A percentile compares a stretch with the other conserved stretches of the same genome.
phyloP scores from a whole-genome alignment of 768 basidiomycete species.

The Rhodotorula paludigena region DNA sequence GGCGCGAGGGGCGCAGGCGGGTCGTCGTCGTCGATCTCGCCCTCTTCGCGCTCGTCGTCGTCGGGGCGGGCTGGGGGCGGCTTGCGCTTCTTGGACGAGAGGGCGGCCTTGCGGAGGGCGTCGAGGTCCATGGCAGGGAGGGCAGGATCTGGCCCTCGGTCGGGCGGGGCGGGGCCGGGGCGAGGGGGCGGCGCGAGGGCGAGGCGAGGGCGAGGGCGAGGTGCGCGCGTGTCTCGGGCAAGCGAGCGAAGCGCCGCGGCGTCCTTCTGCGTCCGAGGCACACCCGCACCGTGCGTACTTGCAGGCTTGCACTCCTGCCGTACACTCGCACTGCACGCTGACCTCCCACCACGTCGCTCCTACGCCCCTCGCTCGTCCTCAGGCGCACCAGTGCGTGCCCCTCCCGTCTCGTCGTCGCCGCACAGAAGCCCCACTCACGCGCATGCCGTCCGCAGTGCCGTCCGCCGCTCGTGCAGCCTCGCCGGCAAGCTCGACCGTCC shows the following conservation, averaged over 20 bases:
- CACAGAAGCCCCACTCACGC: too few relatives aligned
- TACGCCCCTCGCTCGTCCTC: background rate
- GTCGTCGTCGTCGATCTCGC: conserved; percentile 25
- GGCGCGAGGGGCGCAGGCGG: background rate
- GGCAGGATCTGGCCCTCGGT: too few relatives aligned
- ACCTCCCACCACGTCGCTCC: conserved; percentile 15
- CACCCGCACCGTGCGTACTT: too few relatives aligned
- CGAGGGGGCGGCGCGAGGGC: background rate
- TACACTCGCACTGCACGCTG: background rate
- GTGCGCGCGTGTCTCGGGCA: too few relatives aligned
- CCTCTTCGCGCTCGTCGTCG: conserved; percentile 15
- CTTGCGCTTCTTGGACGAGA: conserved; percentile 31
- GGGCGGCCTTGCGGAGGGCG: conserved; percentile 16
- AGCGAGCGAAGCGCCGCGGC: too few relatives aligned
- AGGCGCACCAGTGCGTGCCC: conserved; percentile 16
- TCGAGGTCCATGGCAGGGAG: conserved; percentile 15
- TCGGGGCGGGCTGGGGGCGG: background rate
- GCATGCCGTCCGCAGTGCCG: conserved; percentile 11
- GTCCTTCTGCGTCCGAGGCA: too few relatives aligned
- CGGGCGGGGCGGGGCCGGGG: too few relatives aligned
- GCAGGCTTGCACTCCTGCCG: background rate
- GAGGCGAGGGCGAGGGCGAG: background rate
- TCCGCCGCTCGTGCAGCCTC: conserved; percentile 2
- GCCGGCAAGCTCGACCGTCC: background rate
- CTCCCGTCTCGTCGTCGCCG: background rate